phyloP scores from a whole-genome alignment of 2,329 filamentous ascomycete genomes.

The Mariannaea sp. region DNA sequence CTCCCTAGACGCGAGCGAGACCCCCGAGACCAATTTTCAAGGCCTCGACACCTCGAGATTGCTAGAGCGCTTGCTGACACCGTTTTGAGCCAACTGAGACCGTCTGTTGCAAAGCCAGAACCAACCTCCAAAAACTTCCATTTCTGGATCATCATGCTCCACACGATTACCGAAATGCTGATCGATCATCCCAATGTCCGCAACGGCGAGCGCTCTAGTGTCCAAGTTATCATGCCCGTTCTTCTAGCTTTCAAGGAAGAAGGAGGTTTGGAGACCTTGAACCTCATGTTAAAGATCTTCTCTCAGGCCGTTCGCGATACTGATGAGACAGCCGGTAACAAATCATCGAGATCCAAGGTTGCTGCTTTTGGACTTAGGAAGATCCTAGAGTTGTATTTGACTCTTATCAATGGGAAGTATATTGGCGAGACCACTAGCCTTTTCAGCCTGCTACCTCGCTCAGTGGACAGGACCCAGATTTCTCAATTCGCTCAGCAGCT shows the following conservation, averaged over 20 bases:
- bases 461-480: constrained; percentile 48
- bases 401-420: constrained; percentile 77
- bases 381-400: constrained; percentile 79
- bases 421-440: constrained; percentile 74
- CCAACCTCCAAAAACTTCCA: constrained; percentile 69
- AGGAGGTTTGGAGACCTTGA: constrained; percentile 75
- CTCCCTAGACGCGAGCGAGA: constrained; percentile 69
- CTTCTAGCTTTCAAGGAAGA: constrained; percentile 85
- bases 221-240: constrained; percentile 72
- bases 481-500: constrained; percentile 68
- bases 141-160: constrained; percentile 82
- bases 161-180: constrained; percentile 77
- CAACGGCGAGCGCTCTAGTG: constrained; percentile 53
- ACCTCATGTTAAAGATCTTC: constrained; percentile 73
- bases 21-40: constrained; percentile 62
- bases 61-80: constrained; percentile 72
- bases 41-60: constrained; percentile 59
- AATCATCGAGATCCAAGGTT: constrained; percentile 53
- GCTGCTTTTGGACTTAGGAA: constrained; percentile 71
- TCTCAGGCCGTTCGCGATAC: constrained; percentile 39
- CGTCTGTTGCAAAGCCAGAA: constrained; percentile 48
- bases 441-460: constrained; percentile 51
- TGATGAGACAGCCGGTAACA: constrained; percentile 50
- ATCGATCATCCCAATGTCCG: constrained; percentile 63
- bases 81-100: constrained; percentile 68